Evolutionary conservation across 441 rosid species (phyloP).

Genomic region (Flueggea neowawraea): DNA sequence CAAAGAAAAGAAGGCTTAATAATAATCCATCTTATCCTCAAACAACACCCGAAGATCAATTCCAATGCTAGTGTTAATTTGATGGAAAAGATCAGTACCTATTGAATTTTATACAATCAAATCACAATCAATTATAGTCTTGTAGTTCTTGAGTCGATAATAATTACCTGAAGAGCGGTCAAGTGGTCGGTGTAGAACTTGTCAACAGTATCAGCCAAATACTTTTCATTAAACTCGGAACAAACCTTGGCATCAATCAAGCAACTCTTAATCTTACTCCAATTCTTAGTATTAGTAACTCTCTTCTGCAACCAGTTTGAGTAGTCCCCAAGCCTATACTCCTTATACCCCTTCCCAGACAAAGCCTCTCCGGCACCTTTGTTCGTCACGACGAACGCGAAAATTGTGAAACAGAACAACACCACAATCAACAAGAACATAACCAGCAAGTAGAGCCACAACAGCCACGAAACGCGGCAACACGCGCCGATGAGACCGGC

Average conservation of each 20-base stretch:
- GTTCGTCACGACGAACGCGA: conserved; percentile 75
- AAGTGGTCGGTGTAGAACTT: conserved; percentile 38
- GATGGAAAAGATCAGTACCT: too few species aligned
- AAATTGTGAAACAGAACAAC: conserved; percentile 55
- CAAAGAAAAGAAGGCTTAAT: too few species aligned
- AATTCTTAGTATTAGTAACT: conserved; percentile 49
- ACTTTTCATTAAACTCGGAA: conserved; percentile 30
- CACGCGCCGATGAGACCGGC: conserved; percentile 83
- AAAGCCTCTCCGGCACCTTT: conserved; percentile 72
- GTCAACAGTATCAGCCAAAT: conserved; percentile 17
- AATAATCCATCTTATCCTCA: too few species aligned
- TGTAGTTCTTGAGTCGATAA: not conserved
- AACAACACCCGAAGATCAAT: too few species aligned
- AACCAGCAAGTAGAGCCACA: conserved; percentile 67
- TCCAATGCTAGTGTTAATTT: too few species aligned
- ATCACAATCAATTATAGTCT: too few species aligned
- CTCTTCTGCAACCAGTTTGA: conserved; percentile 52
- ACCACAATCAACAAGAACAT: conserved; percentile 51
- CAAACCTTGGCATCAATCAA: conserved; percentile 61
- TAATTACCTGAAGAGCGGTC: conserved; percentile 61
- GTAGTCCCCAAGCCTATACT: conserved; percentile 5
- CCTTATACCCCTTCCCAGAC: conserved; percentile 35
- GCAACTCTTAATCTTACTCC: conserved; percentile 85
- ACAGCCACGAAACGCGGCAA: conserved; percentile 67
- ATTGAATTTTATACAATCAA: too few species aligned